These are phyloP conservation scores for Ganoderma sinense DNA, from an alignment of 1,284 basidiomycete species.

Conservation along the genomic window DNA sequence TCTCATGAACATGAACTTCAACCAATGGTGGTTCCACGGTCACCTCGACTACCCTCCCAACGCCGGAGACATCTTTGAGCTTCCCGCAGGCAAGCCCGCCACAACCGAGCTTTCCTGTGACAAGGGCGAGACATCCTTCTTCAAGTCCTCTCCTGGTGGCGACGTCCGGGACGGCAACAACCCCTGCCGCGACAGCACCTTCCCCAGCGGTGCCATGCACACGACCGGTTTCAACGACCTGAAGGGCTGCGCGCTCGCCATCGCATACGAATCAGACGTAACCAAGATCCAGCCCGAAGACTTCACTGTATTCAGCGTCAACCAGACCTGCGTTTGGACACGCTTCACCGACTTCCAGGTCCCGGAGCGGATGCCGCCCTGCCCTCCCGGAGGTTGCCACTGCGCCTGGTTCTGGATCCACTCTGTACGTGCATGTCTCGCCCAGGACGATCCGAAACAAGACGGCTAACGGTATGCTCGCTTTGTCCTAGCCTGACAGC, in stretches of 20 bases:
- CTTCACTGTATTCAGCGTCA: slow-evolving; percentile 77
- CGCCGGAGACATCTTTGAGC: slow-evolving; percentile 58
- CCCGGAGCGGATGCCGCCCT: slow-evolving; percentile 72
- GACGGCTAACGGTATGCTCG: background rate
- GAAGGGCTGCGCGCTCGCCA: slow-evolving; percentile 72
- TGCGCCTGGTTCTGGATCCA: slow-evolving; percentile 84
- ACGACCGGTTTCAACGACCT: slow-evolving; percentile 60
- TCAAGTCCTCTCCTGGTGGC: slow-evolving; percentile 50
- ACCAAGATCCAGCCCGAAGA: slow-evolving; percentile 65
- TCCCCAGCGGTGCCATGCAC: slow-evolving; percentile 54
- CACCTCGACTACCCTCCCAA: slow-evolving; percentile 65
- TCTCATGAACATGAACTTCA: slow-evolving; percentile 57
- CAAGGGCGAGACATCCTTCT: slow-evolving; percentile 63
- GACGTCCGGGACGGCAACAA: slow-evolving; percentile 55
- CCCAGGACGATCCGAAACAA: background rate
- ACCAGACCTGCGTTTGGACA: slow-evolving; percentile 77
- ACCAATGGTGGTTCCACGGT: slow-evolving; percentile 77
- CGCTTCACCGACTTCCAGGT: slow-evolving; percentile 71
- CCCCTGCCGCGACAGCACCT: slow-evolving; percentile 49
- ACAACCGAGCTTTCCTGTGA: slow-evolving; percentile 64
- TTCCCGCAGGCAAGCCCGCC: slow-evolving; percentile 59
- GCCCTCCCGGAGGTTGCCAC: slow-evolving; percentile 68
- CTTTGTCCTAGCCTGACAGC: slow-evolving; percentile 42
- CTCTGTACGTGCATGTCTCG: slow-evolving; percentile 42
- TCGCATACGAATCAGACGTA: slow-evolving; percentile 72